These are phyloP conservation scores for Fusarium tjaetaba DNA, from an alignment of 2,329 filamentous ascomycete species.

Conservation along the genomic window DNA sequence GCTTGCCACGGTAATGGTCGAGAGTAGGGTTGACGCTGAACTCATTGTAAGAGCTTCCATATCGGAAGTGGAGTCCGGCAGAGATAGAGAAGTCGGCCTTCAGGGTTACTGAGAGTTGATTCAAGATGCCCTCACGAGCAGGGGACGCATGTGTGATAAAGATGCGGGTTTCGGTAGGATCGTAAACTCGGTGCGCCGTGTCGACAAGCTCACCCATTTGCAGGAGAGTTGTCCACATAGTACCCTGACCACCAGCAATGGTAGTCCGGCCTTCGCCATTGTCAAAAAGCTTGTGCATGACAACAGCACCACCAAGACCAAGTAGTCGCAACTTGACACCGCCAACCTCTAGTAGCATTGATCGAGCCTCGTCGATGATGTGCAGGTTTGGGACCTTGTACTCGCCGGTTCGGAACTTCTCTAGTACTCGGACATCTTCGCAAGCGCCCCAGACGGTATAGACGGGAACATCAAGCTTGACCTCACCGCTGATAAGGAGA, in stretches of 20 bases:
- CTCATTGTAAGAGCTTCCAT: conserved; percentile 99
- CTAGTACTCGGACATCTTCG: conserved; percentile 95
- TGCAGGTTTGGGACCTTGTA: conserved; percentile 98
- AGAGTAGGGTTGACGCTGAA: conserved; percentile 98
- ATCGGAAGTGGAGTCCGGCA: conserved; percentile 96
- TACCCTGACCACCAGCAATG: conserved; percentile 96
- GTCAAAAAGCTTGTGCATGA: conserved; percentile 99
- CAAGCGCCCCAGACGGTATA: conserved; percentile 99
- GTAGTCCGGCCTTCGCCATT: conserved; percentile 98
- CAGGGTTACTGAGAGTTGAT: conserved; percentile 95
- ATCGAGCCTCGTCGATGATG: conserved; percentile 98
- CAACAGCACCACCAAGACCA: conserved; percentile 92
- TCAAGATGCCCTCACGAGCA: conserved; percentile 93
- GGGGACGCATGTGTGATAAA: conserved; percentile 98
- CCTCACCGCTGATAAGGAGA: conserved; percentile 84
- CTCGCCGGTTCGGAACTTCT: conserved; percentile 96
- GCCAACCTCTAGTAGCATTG: conserved; percentile 91
- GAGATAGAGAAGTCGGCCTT: conserved; percentile 99
- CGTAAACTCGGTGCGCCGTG: conserved; percentile 97
- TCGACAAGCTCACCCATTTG: conserved; percentile 99
- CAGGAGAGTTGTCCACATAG: conserved; percentile 98
- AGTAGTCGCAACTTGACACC: conserved; percentile 95
- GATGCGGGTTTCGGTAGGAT: conserved; percentile 95
- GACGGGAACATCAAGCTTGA: conserved; percentile 94
- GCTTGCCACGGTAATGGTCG: conserved; percentile 97